These are phyloP conservation scores for Talaromyces albobiverticillius DNA, from an alignment of 2,329 filamentous ascomycete genomes.

Conservation along the genomic window DNA sequence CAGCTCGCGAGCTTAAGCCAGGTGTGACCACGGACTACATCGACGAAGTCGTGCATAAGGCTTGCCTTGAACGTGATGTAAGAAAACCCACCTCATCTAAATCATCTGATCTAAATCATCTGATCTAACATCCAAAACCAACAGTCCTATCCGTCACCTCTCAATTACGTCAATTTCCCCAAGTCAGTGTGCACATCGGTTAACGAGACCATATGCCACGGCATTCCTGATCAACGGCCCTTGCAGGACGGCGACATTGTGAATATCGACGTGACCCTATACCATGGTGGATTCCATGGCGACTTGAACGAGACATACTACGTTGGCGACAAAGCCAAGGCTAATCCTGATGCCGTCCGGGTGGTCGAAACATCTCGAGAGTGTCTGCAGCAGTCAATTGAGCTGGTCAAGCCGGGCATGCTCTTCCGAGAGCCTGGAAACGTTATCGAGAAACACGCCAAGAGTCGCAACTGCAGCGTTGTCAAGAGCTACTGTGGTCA, in stretches of 20 bases:
- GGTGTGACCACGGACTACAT: conserved; percentile 95
- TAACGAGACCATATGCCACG: conserved; percentile 98
- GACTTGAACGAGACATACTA: conserved; percentile 99
- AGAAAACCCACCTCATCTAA: conserved; percentile 32
- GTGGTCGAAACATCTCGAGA: conserved; percentile 89
- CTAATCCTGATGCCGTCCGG: conserved; percentile 80
- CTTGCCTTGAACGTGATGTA: conserved; percentile 88
- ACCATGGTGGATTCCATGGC: conserved; percentile 91
- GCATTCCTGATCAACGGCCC: conserved; percentile 86
- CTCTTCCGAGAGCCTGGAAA: conserved; percentile 92
- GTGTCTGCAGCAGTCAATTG: conserved; percentile 86
- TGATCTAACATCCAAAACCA: conserved; percentile 15
- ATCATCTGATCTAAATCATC: too few species aligned
- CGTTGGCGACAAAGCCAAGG: conserved; percentile 80
- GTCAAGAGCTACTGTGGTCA: conserved; percentile 96
- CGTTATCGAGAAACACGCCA: conserved; percentile 92
- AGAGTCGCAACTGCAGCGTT: conserved; percentile 78
- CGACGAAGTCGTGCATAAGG: conserved; percentile 91
- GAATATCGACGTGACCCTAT: conserved; percentile 94
- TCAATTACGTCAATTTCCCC: conserved; percentile 95
- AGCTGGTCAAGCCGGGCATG: conserved; percentile 87
- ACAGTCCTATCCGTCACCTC: conserved; percentile 87
- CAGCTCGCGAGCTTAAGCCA: conserved; percentile 77
- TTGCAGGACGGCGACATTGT: conserved; percentile 91
- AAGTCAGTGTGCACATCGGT: conserved; percentile 96